These are phyloP conservation scores for Plasmodium adleri DNA, from an alignment of 169 alveolate species.

Conservation along the genomic window DNA sequence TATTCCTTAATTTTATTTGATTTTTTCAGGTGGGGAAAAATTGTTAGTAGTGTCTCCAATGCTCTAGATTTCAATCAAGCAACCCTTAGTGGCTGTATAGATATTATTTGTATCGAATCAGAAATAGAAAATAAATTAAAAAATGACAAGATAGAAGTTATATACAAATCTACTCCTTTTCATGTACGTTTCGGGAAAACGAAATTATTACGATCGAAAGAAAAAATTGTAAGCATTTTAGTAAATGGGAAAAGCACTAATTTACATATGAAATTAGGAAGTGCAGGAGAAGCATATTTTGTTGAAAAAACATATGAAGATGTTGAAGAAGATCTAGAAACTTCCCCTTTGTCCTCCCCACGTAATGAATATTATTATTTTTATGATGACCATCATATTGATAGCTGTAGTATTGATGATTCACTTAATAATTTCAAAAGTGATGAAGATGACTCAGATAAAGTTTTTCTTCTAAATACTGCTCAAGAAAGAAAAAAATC, in stretches of 20 bases:
- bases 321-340: conserved; percentile 75
- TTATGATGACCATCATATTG: conserved; percentile 35
- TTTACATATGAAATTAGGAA: conserved; percentile 94
- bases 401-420: conserved; percentile 58
- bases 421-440: conserved; percentile 26
- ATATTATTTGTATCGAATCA: conserved; percentile 91
- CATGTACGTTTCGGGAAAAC: conserved; percentile 98
- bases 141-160: conserved; percentile 75
- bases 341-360: conserved; percentile 72
- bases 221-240: conserved; percentile 92
- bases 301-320: conserved; percentile 87
- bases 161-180: conserved; percentile 94
- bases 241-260: conserved; percentile 94
- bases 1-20: not conserved
- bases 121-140: conserved; percentile 29
- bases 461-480: conserved; percentile 1
- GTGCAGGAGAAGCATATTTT: conserved; percentile 97
- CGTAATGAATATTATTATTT: conserved; percentile 36
- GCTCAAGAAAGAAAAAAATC: conserved; percentile 13
- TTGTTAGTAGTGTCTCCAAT: conserved; percentile 91
- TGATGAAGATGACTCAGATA: conserved; percentile 42
- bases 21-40: conserved; percentile 91
- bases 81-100: conserved; percentile 95
- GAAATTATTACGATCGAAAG: conserved; percentile 93
- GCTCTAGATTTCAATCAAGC: conserved; percentile 95